Evolutionary conservation across 306 rosid genomes (phyloP), one percentile per base, ranked within the genome.

Genomic region (Cucurbita maxima): DNA sequence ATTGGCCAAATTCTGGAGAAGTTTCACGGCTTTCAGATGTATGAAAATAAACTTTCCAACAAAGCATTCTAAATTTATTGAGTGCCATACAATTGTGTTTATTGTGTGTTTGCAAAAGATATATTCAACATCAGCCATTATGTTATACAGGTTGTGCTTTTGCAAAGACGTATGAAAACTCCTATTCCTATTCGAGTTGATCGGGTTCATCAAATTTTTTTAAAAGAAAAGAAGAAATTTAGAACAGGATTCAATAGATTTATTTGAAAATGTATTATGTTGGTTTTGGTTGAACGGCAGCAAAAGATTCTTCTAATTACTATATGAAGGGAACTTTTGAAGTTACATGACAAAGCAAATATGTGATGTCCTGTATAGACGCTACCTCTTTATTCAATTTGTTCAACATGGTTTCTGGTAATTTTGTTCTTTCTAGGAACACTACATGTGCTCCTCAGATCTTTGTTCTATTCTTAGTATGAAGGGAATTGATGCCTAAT

Each of bases 1-100:
- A 76, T 95, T 95, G 47, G 97, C 99, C 91, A 95, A 69, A 76
- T 95, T 89, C 99, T 95, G 77, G 54, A 34, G 63, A 71, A 78
- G 77, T 75, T 74, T 71, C 82, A 75, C 19, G 48, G 15, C 14
- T 9, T 45, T 20, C 37, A 69, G 73, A 22, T 69, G 6, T 43
- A 47, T 48, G 73, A 69, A 69, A 47, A 45, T 61, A 13, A 11
- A 66, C 44, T 48, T 67, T 69, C 4, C 6, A 48, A 48, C 1
- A 48, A 25, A 22, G 43, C 48, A 48, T 30, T 30, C 34, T 30
- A 30, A 30, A 30, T 30, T 30, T 30, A 30, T 30, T 30, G 34
- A 30, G 34, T 30, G 3, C 34, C 34, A 30, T 30, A 30, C 34
- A 4, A 62, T 15, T 6, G 11, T 60, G 45, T 60, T 36, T 5